These are phyloP conservation scores for Schwanniomyces occidentalis DNA, from an alignment of 805 yeast genomes.

Conservation along the genomic window DNA sequence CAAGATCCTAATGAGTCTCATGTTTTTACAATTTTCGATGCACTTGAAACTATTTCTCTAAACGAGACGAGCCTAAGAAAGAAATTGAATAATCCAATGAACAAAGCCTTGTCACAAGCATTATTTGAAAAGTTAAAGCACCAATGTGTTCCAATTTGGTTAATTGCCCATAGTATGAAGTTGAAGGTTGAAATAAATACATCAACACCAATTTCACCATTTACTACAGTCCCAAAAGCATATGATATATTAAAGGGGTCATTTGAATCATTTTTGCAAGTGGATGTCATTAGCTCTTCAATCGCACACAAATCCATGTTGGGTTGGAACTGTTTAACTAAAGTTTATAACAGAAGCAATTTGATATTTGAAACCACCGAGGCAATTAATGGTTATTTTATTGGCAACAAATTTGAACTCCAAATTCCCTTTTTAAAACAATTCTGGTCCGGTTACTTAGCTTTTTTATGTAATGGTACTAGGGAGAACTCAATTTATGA, in stretches of 20 bases:
- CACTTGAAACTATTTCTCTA: slow-evolving; percentile 3
- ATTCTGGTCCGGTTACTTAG: slow-evolving; percentile 41
- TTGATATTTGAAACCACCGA: slow-evolving; percentile 26
- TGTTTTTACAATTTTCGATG: slow-evolving; percentile 8
- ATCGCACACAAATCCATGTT: slow-evolving; percentile 10
- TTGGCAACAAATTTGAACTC: slow-evolving; percentile 19
- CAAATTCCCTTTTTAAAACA: slow-evolving; percentile 37
- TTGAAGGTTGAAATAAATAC: slow-evolving; percentile 4
- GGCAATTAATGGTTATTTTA: slow-evolving; percentile 31
- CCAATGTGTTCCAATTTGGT: slow-evolving; percentile 18
- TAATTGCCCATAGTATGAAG: slow-evolving; percentile 18
- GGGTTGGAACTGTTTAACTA: slow-evolving; percentile 30
- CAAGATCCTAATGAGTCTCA: slow-evolving; percentile 6
- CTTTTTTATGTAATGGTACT: slow-evolving; percentile 34
- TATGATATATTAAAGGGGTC: slow-evolving; percentile 19
- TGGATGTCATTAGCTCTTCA: slow-evolving; percentile 12
- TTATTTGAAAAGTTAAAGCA: slow-evolving; percentile 9
- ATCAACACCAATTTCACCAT: slow-evolving; percentile 17
- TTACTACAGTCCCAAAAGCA: slow-evolving; percentile 13
- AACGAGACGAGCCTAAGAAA: slow-evolving; percentile 5
- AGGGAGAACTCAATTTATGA: slow-evolving; percentile 14
- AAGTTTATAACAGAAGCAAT: slow-evolving; percentile 22
- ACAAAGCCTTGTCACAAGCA: slow-evolving; percentile 1
- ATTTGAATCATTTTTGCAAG: slow-evolving; percentile 24
- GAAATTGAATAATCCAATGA: slow-evolving; percentile 5